Evolutionary conservation across 352 stramenopile genomes (phyloP), one percentile per base, ranked within the genome.

Genomic region (Pythium vanterpoolii): DNA sequence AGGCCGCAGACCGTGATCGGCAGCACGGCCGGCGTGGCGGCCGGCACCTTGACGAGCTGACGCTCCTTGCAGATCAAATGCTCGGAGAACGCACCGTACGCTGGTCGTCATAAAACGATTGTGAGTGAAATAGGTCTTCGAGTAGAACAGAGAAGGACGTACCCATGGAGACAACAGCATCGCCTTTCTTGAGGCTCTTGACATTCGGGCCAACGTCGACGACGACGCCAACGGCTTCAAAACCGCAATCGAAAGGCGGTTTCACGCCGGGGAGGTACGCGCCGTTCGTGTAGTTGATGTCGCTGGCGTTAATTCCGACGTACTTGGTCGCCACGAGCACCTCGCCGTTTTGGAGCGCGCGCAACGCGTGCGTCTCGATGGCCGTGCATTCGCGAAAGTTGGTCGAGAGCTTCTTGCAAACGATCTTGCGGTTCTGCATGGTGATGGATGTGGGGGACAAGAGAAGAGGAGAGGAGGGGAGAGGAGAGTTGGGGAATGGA

Each of bases 341-440:
- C 49, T 87, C 70, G 47, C 67, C 73, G 30, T 51, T 45, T 59
- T 74, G 69, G 42, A 82, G 74, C 60, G 60, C 40, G 14, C 67
- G 72, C 47, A 84, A 52, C 48, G 72, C 42, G 61, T 76, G 74
- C 30, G 63, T 55, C 43, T 87, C 79, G 64, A 92, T 87, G 50
- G 69, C 71, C 21, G 79, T 89, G 70, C 76, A 86, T 62, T 81
- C 77, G 61, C 82, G 82, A 57, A 91, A 91, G 70, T 91, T 83
- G 56, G 82, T 86, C 56, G 79, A 91, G 53, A 91, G 70, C 60
- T 89, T 87, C 59, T 83, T 72, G 56, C 81, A 90, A 43, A 90
- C 74, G 55, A 90, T 90, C 72, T 90, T 90, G 57, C 78, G 81
- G 28, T 72, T 84, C 72, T 82, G 66, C 71, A 83, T 83, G 26